These are phyloP conservation scores for Aspergillus sp. DNA, from an alignment of 2,329 filamentous ascomycete genomes.

Conservation along the genomic window DNA sequence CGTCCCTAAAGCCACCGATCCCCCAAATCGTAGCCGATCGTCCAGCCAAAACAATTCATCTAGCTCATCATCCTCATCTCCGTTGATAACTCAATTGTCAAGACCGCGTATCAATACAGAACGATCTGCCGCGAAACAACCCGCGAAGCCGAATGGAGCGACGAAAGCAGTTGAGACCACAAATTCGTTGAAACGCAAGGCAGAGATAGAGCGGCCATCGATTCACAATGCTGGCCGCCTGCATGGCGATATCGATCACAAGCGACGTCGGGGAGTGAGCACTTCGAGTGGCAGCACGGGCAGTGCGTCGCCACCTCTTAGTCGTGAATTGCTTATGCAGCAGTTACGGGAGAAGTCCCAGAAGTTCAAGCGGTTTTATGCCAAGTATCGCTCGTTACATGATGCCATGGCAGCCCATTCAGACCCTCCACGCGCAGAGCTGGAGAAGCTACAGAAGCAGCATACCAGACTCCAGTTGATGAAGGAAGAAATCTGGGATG, in stretches of 20 bases:
- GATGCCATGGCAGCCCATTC: constrained; percentile 42
- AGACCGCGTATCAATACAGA: constrained; percentile 25
- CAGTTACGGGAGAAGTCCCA: constrained; percentile 42
- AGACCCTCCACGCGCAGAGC: constrained; percentile 50
- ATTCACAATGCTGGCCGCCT: constrained; percentile 26
- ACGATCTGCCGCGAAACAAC: constrained; percentile 20
- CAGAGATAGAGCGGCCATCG: constrained; percentile 31
- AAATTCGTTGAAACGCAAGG: constrained; percentile 44
- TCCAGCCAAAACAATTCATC: constrained; percentile 45
- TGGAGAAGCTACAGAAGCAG: constrained; percentile 55
- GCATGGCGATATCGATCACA: constrained; percentile 43
- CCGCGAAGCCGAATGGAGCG: constrained; percentile 28
- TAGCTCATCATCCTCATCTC: constrained; percentile 49
- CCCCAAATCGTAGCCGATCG: constrained; percentile 46
- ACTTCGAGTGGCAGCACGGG: constrained; percentile 44
- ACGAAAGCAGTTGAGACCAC: constrained; percentile 24
- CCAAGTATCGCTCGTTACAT: constrained; percentile 58
- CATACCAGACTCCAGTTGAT: constrained; percentile 55
- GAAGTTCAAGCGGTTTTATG: constrained; percentile 58
- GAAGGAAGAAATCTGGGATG: constrained; percentile 58
- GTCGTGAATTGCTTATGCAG: constrained; percentile 36
- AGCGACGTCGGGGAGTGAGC: constrained; percentile 38
- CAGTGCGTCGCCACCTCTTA: constrained; percentile 41
- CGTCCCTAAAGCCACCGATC: constrained; percentile 60
- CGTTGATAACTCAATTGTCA: constrained; percentile 41